phyloP scores from a whole-genome alignment of 306 rosid genomes.

The Pterocarpus santalinus region DNA sequence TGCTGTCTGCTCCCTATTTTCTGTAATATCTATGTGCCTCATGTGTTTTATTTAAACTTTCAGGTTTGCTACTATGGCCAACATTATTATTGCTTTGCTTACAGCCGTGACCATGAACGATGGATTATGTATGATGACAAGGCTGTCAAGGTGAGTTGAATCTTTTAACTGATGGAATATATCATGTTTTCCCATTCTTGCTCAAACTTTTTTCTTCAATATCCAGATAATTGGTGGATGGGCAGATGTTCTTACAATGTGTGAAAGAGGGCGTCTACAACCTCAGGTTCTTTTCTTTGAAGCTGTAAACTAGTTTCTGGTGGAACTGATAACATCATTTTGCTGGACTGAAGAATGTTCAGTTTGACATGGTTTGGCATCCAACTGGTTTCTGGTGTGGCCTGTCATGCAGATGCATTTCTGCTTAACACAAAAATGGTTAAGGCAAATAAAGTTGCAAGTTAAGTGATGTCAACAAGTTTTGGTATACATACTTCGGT shows the following conservation, averaged over 20 bases:
- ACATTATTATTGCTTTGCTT: slow-evolving; percentile 98
- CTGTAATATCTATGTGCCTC: slow-evolving; percentile 30
- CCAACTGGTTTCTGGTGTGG: slow-evolving; percentile 49
- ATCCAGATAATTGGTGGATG: slow-evolving; percentile 91
- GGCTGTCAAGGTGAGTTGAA: slow-evolving; percentile 83
- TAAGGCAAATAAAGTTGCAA: slow-evolving; percentile 50
- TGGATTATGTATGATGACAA: slow-evolving; percentile 98
- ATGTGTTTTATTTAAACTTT: slow-evolving; percentile 35
- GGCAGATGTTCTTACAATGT: slow-evolving; percentile 80
- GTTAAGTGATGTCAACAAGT: slow-evolving; percentile 50
- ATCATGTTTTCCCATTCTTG: slow-evolving; percentile 41
- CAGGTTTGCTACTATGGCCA: slow-evolving; percentile 99
- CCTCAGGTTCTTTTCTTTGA: slow-evolving; percentile 99
- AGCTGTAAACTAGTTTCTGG: slow-evolving; percentile 77
- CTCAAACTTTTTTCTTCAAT: slow-evolving; percentile 24
- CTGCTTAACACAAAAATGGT: slow-evolving; percentile 51
- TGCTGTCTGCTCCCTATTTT: slow-evolving; percentile 15
- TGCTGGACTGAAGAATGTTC: slow-evolving; percentile 50
- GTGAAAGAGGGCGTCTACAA: slow-evolving; percentile 95
- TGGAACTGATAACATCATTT: slow-evolving; percentile 52
- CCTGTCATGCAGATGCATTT: slow-evolving; percentile 51
- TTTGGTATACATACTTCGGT: slow-evolving; percentile 55
- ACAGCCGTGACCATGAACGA: slow-evolving; percentile 71
- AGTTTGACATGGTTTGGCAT: slow-evolving; percentile 52
- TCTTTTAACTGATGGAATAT: slow-evolving; percentile 18